Evolutionary conservation across 257 asterid genomes (phyloP).

Genomic region (Vinca minor): DNA sequence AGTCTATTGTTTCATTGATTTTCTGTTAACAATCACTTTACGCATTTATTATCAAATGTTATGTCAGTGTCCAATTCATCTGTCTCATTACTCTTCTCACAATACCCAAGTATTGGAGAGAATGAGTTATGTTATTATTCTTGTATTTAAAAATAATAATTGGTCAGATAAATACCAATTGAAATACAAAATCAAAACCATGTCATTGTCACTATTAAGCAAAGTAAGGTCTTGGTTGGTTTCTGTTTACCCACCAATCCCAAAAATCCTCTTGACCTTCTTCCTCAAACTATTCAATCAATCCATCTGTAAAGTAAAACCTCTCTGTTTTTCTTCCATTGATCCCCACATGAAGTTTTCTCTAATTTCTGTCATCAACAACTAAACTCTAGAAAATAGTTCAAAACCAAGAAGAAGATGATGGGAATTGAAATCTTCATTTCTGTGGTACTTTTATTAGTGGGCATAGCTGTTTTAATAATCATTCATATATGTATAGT

Average conservation of each 20-base stretch:
- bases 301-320: not conserved
- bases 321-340: not conserved
- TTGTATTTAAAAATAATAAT: too few relatives aligned
- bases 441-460: slow-evolving; percentile 32
- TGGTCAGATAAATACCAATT: too few relatives aligned
- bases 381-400: not conserved
- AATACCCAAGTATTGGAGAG: too few relatives aligned
- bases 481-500: slow-evolving; percentile 54
- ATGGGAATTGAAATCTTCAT: slow-evolving; percentile 43
- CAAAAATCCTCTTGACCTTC: not conserved
- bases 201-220: not conserved
- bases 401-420: too few relatives aligned
- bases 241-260: not conserved
- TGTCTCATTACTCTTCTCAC: too few relatives aligned
- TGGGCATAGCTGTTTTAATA: slow-evolving; percentile 35
- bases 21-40: too few relatives aligned
- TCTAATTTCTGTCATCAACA: not conserved
- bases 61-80: too few relatives aligned
- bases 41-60: too few relatives aligned
- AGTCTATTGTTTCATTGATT: too few relatives aligned
- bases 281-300: not conserved
- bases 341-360: not conserved
- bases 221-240: too few relatives aligned
- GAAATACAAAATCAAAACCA: too few relatives aligned
- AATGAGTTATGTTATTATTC: too few relatives aligned